Percentiles rank a stretch among this genome's conserved stretches.
These are phyloP conservation scores for Isatis tinctoria DNA, from an alignment of 345 rosid species.

Conservation along the genomic window DNA sequence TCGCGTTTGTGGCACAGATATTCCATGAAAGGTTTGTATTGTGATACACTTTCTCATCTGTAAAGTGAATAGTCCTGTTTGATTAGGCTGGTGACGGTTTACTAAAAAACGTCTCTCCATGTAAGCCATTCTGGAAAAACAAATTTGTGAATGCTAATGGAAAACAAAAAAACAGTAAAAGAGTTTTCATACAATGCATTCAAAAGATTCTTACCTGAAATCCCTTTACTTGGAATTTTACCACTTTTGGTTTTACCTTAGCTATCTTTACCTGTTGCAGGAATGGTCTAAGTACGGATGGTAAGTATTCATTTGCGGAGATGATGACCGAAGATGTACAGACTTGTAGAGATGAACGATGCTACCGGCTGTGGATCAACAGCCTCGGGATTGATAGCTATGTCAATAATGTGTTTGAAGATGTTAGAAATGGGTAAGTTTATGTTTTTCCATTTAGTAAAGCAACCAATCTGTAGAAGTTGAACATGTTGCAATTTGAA, in stretches of 20 bases:
- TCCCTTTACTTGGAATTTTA: background rate
- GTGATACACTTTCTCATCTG: constrained; percentile 20
- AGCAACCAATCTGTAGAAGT: constrained; percentile 1
- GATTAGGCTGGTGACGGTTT: background rate
- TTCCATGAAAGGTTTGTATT: constrained; percentile 73
- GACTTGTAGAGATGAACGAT: constrained; percentile 86
- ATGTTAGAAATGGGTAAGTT: constrained; percentile 77
- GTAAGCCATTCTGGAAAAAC: background rate
- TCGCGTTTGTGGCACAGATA: constrained; percentile 86
- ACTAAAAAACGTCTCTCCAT: background rate
- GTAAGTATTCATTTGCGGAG: constrained; percentile 73
- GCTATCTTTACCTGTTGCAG: constrained; percentile 39
- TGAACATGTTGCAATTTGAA: background rate
- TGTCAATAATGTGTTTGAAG: constrained; percentile 85
- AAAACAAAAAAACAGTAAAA: constrained; percentile 28
- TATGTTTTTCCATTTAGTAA: background rate
- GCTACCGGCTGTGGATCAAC: constrained; percentile 90
- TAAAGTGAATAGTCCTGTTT: background rate
- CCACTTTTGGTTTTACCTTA: background rate
- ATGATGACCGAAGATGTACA: constrained; percentile 86
- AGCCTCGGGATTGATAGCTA: constrained; percentile 75
- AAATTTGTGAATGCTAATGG: background rate
- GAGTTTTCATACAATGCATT: background rate
- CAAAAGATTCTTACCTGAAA: background rate
- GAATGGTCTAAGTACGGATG: constrained; percentile 77